A percentile compares a stretch with the other conserved stretches of the same genome.
Conservation (phyloP, 805 yeast genomes). For the Yarrowia osloensis region DNA sequence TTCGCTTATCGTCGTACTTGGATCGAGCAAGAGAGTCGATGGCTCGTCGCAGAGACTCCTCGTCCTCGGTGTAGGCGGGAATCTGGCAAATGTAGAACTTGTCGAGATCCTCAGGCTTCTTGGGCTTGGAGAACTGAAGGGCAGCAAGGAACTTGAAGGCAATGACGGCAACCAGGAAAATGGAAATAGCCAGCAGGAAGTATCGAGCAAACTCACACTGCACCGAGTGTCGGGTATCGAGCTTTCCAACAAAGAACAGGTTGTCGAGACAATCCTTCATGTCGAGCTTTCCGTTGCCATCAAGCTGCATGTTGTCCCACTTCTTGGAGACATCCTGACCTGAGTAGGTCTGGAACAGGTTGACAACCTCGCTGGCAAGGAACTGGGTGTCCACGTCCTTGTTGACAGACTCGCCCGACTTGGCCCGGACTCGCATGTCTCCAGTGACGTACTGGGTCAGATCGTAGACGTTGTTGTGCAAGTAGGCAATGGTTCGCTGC, state of each 20-base stretch:
- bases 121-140: slow-evolving; percentile 44
- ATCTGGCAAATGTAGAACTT: slow-evolving; percentile 49
- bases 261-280: slow-evolving; percentile 45
- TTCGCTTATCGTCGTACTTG: slow-evolving; percentile 60
- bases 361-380: slow-evolving; percentile 40
- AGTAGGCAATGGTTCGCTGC: slow-evolving; percentile 39
- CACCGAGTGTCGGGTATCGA: slow-evolving; percentile 46
- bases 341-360: slow-evolving; percentile 42
- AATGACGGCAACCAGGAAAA: slow-evolving; percentile 44
- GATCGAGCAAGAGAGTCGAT: slow-evolving; percentile 61
- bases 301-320: slow-evolving; percentile 38
- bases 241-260: slow-evolving; percentile 46
- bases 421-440: slow-evolving; percentile 41
- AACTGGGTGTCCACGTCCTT: slow-evolving; percentile 40
- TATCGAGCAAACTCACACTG: slow-evolving; percentile 47
- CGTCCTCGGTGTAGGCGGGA: slow-evolving; percentile 65
- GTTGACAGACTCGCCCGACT: slow-evolving; percentile 38
- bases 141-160: slow-evolving; percentile 47
- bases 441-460: slow-evolving; percentile 45
- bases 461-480: slow-evolving; percentile 46
- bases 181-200: slow-evolving; percentile 46
- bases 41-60: slow-evolving; percentile 55
- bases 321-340: slow-evolving; percentile 44
- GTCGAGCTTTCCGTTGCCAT: slow-evolving; percentile 36
- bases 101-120: slow-evolving; percentile 46